phyloP scores from a whole-genome alignment of 768 basidiomycete genomes.

The Suillus subluteus region DNA sequence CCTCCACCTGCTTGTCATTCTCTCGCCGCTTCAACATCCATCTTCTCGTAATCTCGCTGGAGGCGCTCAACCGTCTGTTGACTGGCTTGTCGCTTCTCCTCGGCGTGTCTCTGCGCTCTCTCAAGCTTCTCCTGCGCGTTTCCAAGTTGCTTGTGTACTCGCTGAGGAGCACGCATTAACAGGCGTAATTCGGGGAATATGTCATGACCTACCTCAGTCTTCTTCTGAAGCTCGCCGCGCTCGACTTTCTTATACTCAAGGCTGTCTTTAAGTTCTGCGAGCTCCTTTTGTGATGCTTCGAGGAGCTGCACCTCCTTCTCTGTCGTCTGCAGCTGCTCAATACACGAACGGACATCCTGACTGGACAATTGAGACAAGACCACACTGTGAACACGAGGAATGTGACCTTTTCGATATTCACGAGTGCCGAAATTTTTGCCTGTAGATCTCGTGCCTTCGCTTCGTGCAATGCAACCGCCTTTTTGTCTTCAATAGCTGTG shows the following conservation, averaged over 20 bases:
- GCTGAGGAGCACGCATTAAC: slow-evolving; percentile 45
- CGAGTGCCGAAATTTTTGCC: slow-evolving; percentile 69
- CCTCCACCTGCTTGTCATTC: slow-evolving; percentile 79
- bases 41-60: slow-evolving; percentile 78
- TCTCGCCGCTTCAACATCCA: slow-evolving; percentile 76
- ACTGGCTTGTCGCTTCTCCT: slow-evolving; percentile 77
- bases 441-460: slow-evolving; percentile 79
- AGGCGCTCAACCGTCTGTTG: slow-evolving; percentile 76
- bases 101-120: slow-evolving; percentile 75
- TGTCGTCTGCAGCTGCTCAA: slow-evolving; percentile 77
- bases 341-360: slow-evolving; percentile 71
- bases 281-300: slow-evolving; percentile 66
- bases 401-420: slow-evolving; percentile 73
- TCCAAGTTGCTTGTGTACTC: slow-evolving; percentile 75
- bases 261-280: slow-evolving; percentile 68
- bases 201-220: slow-evolving; percentile 58
- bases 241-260: slow-evolving; percentile 77
- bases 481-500: slow-evolving; percentile 73
- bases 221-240: slow-evolving; percentile 65
- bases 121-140: slow-evolving; percentile 86
- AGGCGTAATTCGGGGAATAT: background rate
- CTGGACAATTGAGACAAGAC: slow-evolving; percentile 9
- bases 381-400: slow-evolving; percentile 15
- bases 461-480: slow-evolving; percentile 63
- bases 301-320: slow-evolving; percentile 68